phyloP scores from a whole-genome alignment of 2,329 filamentous ascomycete genomes.

The Cladosporium sp. region DNA sequence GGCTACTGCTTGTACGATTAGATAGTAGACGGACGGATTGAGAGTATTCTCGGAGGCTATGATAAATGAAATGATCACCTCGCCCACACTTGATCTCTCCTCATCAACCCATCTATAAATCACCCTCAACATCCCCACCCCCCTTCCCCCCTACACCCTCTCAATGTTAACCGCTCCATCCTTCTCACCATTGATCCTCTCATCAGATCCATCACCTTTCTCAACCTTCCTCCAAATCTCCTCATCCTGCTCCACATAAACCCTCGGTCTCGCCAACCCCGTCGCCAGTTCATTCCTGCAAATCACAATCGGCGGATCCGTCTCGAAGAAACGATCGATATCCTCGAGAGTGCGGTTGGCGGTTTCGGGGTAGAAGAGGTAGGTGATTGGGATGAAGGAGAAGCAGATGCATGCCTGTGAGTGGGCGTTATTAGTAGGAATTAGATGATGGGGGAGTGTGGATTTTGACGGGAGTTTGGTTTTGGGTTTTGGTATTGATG shows the following conservation, averaged over 20 bases:
- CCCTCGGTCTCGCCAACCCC: conserved; percentile 23
- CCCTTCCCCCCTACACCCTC: not conserved
- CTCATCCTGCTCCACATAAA: conserved; percentile 27
- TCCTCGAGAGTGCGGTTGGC: conserved; percentile 48
- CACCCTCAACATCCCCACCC: not conserved
- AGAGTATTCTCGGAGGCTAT: not conserved
- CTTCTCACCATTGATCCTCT: not conserved
- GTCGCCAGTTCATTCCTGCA: conserved; percentile 25
- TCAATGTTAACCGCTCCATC: not conserved
- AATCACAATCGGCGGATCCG: conserved; percentile 25
- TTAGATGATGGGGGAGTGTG: not conserved
- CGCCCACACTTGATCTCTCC: not conserved
- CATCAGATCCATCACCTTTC: not conserved
- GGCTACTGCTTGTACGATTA: not conserved
- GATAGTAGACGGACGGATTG: not conserved
- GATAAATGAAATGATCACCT: not conserved
- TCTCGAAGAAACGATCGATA: conserved; percentile 38
- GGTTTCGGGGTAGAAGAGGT: conserved; percentile 57
- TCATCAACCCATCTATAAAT: not conserved
- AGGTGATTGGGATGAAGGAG: conserved; percentile 53
- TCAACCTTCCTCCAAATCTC: conserved; percentile 9
- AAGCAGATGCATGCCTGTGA: conserved; percentile 50
- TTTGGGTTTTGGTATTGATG: not conserved
- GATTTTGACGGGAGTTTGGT: not conserved
- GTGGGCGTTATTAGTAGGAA: not conserved